These are phyloP conservation scores for Epichloe typhina DNA, from an alignment of 2,329 filamentous ascomycete genomes.

Conservation along the genomic window DNA sequence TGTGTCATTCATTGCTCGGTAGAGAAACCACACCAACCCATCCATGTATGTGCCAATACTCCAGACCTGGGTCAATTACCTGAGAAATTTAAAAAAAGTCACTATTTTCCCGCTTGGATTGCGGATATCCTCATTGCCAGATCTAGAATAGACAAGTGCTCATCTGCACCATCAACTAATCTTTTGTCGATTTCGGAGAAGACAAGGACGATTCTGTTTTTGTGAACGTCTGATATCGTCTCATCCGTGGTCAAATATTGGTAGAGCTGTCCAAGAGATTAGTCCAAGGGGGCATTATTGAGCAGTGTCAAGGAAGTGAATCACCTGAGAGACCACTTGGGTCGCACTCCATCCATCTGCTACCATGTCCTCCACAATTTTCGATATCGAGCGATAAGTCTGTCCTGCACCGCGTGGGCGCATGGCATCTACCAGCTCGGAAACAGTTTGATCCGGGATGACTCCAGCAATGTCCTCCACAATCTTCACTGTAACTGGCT, in stretches of 20 bases:
- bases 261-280: constrained; percentile 47
- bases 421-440: constrained; percentile 59
- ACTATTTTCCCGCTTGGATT: constrained; percentile 42
- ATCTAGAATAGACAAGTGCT: constrained; percentile 85
- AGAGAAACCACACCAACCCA: not conserved
- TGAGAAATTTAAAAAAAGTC: not conserved
- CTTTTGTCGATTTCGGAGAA: constrained; percentile 95
- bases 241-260: constrained; percentile 75
- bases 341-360: constrained; percentile 95
- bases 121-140: constrained; percentile 68
- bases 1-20: not conserved
- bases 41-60: constrained; percentile 1
- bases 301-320: constrained; percentile 6
- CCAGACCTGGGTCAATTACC: not conserved
- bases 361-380: constrained; percentile 77
- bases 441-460: constrained; percentile 65
- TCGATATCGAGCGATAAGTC: constrained; percentile 61
- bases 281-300: constrained; percentile 3
- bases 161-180: constrained; percentile 85
- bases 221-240: constrained; percentile 67
- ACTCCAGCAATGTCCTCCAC: constrained; percentile 95
- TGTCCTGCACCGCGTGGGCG: constrained; percentile 52
- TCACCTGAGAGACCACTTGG: constrained; percentile 70
- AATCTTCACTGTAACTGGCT: constrained; percentile 58
- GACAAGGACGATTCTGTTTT: constrained; percentile 76